These are phyloP conservation scores for Pythium sp. DNA, from an alignment of 352 stramenopile species.

Conservation along the genomic window DNA sequence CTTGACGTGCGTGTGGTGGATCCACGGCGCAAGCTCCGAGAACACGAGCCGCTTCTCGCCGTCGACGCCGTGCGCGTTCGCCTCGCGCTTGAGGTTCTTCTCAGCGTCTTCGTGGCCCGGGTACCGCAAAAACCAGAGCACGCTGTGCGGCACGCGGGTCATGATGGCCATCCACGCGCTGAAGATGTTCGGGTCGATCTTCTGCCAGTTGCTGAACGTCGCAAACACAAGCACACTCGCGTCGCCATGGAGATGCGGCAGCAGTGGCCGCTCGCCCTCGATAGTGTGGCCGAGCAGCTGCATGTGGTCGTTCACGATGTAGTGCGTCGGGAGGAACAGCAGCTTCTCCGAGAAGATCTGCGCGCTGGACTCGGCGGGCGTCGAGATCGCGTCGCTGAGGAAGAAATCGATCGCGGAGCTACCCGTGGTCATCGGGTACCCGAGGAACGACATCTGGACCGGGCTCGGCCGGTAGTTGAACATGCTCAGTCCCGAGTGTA, in stretches of 20 bases:
- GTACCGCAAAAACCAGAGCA: slow-evolving; percentile 81
- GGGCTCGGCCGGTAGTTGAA: slow-evolving; percentile 59
- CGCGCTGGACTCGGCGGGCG: slow-evolving; percentile 34
- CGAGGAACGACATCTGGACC: slow-evolving; percentile 71
- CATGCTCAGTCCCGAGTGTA: slow-evolving; percentile 68
- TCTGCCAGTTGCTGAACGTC: slow-evolving; percentile 88
- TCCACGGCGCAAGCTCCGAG: slow-evolving; percentile 56
- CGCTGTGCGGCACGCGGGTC: slow-evolving; percentile 49
- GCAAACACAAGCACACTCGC: slow-evolving; percentile 58
- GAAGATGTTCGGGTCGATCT: slow-evolving; percentile 79
- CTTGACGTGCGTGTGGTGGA: slow-evolving; percentile 77
- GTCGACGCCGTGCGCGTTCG: slow-evolving; percentile 48
- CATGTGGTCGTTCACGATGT: slow-evolving; percentile 85
- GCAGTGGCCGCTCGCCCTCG: slow-evolving; percentile 24
- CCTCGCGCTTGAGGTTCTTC: slow-evolving; percentile 47
- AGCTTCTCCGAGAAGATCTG: slow-evolving; percentile 70
- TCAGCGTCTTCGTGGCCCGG: slow-evolving; percentile 43
- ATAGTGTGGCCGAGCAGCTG: slow-evolving; percentile 67
- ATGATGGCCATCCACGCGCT: slow-evolving; percentile 80
- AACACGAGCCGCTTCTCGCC: slow-evolving; percentile 56
- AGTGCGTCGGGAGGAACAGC: slow-evolving; percentile 63
- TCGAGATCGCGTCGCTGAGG: slow-evolving; percentile 56
- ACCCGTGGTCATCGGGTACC: slow-evolving; percentile 75
- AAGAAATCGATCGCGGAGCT: slow-evolving; percentile 62
- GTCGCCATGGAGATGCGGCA: slow-evolving; percentile 14